Evolutionary conservation across 2,329 filamentous ascomycete species (phyloP).

Genomic region (Emergomyces pasteurianus): DNA sequence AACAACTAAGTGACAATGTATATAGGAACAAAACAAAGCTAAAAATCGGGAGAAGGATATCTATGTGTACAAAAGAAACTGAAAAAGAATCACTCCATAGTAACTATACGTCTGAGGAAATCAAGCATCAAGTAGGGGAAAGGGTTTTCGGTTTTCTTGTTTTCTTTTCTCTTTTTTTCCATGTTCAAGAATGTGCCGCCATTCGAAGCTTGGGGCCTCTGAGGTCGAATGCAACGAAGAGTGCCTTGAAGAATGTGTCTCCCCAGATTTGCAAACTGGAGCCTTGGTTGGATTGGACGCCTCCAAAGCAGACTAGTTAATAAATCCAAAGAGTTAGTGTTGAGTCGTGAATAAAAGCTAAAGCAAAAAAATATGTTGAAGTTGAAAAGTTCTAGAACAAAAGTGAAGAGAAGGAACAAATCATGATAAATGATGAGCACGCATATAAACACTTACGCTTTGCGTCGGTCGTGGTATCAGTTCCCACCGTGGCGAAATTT

Average conservation of each 20-base stretch:
- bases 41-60: not conserved
- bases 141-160: too few relatives aligned
- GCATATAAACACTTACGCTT: constrained; percentile 21
- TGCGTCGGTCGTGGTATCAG: constrained; percentile 29
- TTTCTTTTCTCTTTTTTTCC: too few relatives aligned
- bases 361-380: too few relatives aligned
- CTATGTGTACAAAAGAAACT: not conserved
- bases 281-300: constrained; percentile 46
- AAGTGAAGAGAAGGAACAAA: not conserved
- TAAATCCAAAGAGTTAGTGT: not conserved
- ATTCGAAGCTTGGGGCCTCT: constrained; percentile 40
- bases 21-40: not conserved
- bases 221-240: constrained; percentile 49
- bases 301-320: constrained; percentile 43
- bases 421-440: not conserved
- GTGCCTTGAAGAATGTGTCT: constrained; percentile 49
- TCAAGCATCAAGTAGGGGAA: not conserved
- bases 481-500: constrained; percentile 42
- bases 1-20: too few relatives aligned
- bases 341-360: not conserved
- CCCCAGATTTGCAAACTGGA: constrained; percentile 46
- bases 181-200: constrained; percentile 30
- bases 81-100: not conserved
- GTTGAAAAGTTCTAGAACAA: not conserved
- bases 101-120: not conserved